Evolutionary conservation across 2,329 filamentous ascomycete genomes (phyloP), one percentile per base, ranked within the genome.

Genomic region (Nannizziopsis barbatae): DNA sequence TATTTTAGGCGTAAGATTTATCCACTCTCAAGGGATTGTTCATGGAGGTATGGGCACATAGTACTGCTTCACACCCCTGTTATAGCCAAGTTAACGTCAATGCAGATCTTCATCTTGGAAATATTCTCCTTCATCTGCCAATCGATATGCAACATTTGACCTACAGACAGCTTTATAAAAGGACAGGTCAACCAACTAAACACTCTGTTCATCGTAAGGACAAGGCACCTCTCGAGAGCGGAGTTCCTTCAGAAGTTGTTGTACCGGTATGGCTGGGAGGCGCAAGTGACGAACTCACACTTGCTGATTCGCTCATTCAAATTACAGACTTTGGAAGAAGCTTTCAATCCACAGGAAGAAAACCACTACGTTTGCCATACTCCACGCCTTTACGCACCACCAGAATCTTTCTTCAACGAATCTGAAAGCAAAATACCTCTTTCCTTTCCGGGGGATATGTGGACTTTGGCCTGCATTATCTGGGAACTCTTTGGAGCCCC

Each of bases 401-500:
- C 33, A 4, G 33, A 36, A 36, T 3, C 33, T 4, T 36, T 36
- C 10, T 36, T 36, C 10, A 36, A 4, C 5, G 4, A 11, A 15
- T 9, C 33, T 36, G 33, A 9, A 9, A 11, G 3, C 10, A 14
- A 7, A 8, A 9, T 4, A 9, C 33, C 33, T 36, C 60, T 66
- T 30, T 59, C 60, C 2, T 62, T 60, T 30, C 18, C 57, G 6
- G 61, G 58, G 2, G 63, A 68, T 47, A 62, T 64, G 8, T 67
- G 63, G 64, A 65, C 60, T 17, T 56, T 67, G 12, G 58, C 53
- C 0, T 67, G 62, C 43, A 49, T 55, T 1, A 63, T 67, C n/a
- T 67, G 60, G 52, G 61, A 57, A 31, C 44, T 67, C 5, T 54
- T 67, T 20, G 57, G 56, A 12, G 47, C 50, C 8, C 47, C 51